These are phyloP conservation scores for Seiridium cupressi DNA, from an alignment of 2,329 filamentous ascomycete species.

Conservation along the genomic window DNA sequence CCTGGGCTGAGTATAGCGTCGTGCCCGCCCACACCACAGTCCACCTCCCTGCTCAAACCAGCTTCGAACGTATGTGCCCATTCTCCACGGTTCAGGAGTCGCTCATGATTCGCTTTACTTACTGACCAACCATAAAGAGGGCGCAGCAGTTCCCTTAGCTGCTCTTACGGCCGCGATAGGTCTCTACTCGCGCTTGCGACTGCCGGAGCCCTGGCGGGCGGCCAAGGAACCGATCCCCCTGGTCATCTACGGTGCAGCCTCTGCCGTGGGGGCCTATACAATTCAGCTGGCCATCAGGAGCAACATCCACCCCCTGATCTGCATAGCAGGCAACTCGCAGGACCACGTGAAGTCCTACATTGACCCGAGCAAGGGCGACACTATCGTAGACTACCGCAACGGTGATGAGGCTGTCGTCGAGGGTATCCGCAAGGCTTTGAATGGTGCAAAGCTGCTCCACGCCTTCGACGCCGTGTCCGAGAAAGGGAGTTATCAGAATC, in stretches of 20 bases:
- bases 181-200: slow-evolving; percentile 42
- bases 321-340: slow-evolving; percentile 52
- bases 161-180: slow-evolving; percentile 52
- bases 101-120: neutral
- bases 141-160: slow-evolving; percentile 54
- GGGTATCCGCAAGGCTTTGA: slow-evolving; percentile 40
- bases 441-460: slow-evolving; percentile 40
- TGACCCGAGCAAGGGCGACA: slow-evolving; percentile 52
- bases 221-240: slow-evolving; percentile 28
- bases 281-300: slow-evolving; percentile 52
- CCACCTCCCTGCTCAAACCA: slow-evolving; percentile 44
- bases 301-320: slow-evolving; percentile 62
- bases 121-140: slow-evolving; percentile 34
- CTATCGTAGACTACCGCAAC: slow-evolving; percentile 58
- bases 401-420: slow-evolving; percentile 51
- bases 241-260: slow-evolving; percentile 54
- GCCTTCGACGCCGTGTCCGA: slow-evolving; percentile 60
- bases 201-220: slow-evolving; percentile 48
- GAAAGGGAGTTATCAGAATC: slow-evolving; percentile 43
- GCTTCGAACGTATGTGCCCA: slow-evolving; percentile 43
- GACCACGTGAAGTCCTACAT: slow-evolving; percentile 51
- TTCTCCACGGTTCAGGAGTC: no score
- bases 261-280: slow-evolving; percentile 56
- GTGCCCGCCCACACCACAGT: slow-evolving; percentile 56
- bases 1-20: slow-evolving; percentile 61